phyloP scores from a whole-genome alignment of 257 asterid genomes.

The Solanum ossicruentum region DNA sequence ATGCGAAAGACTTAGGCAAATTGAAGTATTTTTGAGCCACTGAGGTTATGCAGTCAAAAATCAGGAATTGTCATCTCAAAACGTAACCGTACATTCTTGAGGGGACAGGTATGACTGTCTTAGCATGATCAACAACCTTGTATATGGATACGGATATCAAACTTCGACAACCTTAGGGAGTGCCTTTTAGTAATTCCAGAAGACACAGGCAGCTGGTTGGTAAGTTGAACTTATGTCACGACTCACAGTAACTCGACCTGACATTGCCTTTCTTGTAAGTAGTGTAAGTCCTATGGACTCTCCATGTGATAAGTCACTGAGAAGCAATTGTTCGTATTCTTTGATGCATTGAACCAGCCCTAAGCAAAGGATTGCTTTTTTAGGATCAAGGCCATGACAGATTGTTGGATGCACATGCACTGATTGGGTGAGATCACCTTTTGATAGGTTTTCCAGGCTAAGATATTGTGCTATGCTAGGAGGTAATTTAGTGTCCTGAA shows the following conservation, averaged over 20 bases:
- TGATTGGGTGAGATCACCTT: neutral
- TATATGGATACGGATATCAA: neutral
- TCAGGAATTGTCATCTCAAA: neutral
- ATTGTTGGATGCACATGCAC: neutral
- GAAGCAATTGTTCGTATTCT: neutral
- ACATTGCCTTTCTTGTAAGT: neutral
- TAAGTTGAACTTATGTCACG: neutral
- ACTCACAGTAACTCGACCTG: neutral
- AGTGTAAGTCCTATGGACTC: neutral
- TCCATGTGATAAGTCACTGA: neutral
- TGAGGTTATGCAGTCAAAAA: neutral
- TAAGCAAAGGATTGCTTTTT: neutral
- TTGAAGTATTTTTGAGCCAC: neutral
- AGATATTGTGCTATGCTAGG: neutral
- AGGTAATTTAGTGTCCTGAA: neutral
- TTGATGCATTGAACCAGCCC: neutral
- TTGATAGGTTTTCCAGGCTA: neutral
- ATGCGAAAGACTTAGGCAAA: neutral
- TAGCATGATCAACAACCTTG: neutral
- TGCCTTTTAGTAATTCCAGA: neutral
- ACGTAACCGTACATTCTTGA: neutral
- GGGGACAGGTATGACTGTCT: neutral
- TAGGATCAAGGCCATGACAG: neutral
- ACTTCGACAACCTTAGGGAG: neutral
- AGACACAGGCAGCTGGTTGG: neutral